Evolutionary conservation across 768 basidiomycete genomes (phyloP).

Genomic region (Clitopilus passeckerianus): DNA sequence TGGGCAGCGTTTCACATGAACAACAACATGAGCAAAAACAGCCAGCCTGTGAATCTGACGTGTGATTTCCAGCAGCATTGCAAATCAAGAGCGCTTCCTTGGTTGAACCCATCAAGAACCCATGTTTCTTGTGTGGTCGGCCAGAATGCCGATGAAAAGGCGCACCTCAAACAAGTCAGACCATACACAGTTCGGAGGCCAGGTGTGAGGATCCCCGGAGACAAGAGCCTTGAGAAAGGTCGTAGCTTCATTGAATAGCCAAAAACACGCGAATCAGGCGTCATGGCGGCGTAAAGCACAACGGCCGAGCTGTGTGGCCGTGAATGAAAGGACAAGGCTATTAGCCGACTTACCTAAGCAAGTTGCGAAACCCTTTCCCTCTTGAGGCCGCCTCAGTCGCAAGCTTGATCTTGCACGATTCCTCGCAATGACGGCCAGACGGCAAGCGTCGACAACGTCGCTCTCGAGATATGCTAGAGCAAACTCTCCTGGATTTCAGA

Average conservation of each 20-base stretch:
- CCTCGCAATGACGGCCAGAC: constrained; percentile 57
- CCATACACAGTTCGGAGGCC: neutral
- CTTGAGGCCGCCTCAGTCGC: neutral
- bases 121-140: neutral
- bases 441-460: constrained; percentile 80
- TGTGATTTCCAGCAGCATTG: no score
- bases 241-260: neutral
- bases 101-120: no score
- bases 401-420: constrained; percentile 1
- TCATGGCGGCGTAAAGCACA: neutral
- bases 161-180: neutral
- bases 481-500: constrained; percentile 40
- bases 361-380: neutral
- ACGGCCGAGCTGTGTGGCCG: neutral
- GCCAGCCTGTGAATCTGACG: no score
- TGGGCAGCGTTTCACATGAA: no score
- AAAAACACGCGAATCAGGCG: neutral
- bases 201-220: neutral
- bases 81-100: no score
- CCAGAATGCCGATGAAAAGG: neutral
- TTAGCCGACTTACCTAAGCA: neutral
- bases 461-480: constrained; percentile 64
- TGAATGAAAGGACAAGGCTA: neutral
- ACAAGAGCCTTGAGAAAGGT: neutral
- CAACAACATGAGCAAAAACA: no score